Conservation (phyloP, 2,329 filamentous ascomycete species). For the Mariannaea sp. region DNA sequence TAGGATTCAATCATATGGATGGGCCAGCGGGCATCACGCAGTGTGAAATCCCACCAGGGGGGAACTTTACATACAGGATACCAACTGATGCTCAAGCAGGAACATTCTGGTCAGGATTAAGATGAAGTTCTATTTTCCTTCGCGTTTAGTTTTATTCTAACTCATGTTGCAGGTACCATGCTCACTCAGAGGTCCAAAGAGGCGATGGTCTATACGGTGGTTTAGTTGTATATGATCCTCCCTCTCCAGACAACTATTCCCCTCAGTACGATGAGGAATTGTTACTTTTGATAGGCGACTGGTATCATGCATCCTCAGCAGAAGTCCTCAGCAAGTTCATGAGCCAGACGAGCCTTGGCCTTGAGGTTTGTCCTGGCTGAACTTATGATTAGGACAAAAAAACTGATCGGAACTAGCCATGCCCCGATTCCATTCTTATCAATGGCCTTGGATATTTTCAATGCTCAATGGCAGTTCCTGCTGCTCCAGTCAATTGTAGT, state of each 20-base stretch:
- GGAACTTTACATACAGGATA: slow-evolving; percentile 60
- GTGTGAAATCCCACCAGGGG: slow-evolving; percentile 56
- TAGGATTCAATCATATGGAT: slow-evolving; percentile 41
- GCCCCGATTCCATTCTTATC: slow-evolving; percentile 42
- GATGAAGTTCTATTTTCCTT: too few relatives aligned
- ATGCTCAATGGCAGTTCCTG: slow-evolving; percentile 38
- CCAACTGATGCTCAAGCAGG: slow-evolving; percentile 61
- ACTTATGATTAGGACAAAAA: slow-evolving; percentile 33
- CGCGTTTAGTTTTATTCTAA: too few relatives aligned
- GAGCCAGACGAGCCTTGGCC: slow-evolving; percentile 8
- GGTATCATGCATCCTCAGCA: slow-evolving; percentile 45
- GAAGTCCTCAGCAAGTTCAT: slow-evolving; percentile 23
- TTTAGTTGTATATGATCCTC: slow-evolving; percentile 55
- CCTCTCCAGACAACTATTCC: not conserved
- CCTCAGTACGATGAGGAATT: slow-evolving; percentile 49
- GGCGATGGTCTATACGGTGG: slow-evolving; percentile 63
- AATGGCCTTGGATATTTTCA: slow-evolving; percentile 43
- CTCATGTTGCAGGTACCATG: slow-evolving; percentile 45
- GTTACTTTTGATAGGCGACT: slow-evolving; percentile 56
- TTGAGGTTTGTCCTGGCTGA: slow-evolving; percentile 17
- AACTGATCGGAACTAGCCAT: slow-evolving; percentile 45
- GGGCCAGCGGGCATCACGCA: slow-evolving; percentile 57
- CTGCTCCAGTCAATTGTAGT: slow-evolving; percentile 25
- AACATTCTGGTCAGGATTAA: slow-evolving; percentile 62
- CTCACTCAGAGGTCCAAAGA: slow-evolving; percentile 55